Evolutionary conservation across 106 monocot species (phyloP).

Genomic region (Dioscorea dumetorum): DNA sequence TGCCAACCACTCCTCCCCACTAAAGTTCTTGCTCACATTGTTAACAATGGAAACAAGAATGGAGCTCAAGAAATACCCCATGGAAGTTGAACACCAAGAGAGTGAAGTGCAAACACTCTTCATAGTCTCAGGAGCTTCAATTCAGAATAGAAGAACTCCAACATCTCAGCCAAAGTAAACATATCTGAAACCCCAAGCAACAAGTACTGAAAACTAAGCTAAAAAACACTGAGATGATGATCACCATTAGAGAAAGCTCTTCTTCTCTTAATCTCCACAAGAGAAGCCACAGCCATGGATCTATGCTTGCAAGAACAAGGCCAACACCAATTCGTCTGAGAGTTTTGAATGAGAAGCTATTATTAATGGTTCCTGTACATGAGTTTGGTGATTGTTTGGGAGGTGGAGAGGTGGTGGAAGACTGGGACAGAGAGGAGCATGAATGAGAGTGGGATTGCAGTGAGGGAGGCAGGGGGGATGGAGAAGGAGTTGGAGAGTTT

Average conservation of each 20-base stretch:
- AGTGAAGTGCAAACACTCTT: conserved; percentile 14
- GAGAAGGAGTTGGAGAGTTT: conserved; percentile 1
- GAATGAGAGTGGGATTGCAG: conserved; percentile 11
- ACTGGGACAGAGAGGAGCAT: conserved; percentile 18
- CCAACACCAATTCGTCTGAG: conserved; percentile 20
- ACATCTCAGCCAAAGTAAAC: conserved; percentile 26
- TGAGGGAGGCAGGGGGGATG: conserved; percentile 17
- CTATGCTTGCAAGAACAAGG: conserved; percentile 8
- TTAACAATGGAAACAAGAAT: conserved; percentile 19
- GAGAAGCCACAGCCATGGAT: conserved; percentile 15
- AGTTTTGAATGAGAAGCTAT: background rate
- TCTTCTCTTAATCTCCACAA: conserved; percentile 17
- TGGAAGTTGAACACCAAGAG: conserved; percentile 20
- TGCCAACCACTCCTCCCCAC: conserved; percentile 9
- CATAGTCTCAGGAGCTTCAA: conserved; percentile 16
- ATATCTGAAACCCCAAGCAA: conserved; percentile 25
- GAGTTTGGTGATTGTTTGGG: background rate
- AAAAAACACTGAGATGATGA: conserved; percentile 3
- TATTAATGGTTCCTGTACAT: background rate
- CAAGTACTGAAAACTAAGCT: conserved; percentile 20
- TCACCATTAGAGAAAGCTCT: background rate
- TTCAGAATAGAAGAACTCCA: conserved; percentile 31
- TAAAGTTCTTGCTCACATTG: background rate
- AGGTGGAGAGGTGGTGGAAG: conserved; percentile 4
- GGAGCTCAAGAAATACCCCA: conserved; percentile 28